Base-by-base conservation (phyloP, 805 yeast species). In the Saturnispora zaruensis region DNA sequence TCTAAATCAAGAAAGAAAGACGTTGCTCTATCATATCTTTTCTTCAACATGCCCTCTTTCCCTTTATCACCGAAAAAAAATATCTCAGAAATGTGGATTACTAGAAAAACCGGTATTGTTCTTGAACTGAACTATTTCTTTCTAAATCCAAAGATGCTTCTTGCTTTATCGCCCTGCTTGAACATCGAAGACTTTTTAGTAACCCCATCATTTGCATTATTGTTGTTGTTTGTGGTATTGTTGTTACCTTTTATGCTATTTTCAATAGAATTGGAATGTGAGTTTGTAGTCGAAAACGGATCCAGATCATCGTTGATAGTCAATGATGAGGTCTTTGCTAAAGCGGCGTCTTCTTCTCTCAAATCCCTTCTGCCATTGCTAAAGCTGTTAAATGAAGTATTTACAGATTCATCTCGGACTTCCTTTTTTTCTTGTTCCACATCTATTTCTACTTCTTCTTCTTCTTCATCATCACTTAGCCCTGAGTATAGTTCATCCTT, bases 401-500 rank as follows among this genome's bases (percentile, higher is more conserved):
- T 26, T 24, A 16, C 48, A 11, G 6, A 13, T 13, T 37, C 32
- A 7, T 40, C 32, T 3, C 18, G 21, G 11, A 13, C 16, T 16
- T 40, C 41, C 5, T 45, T 41, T n/a, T 20, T 24, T 25, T 41
- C 28, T 6, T 25, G 18, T 6, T 41, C 21, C 6, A 28, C 13
- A 14, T 28, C n/a, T n/a, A n/a, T n/a, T n/a, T n/a, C n/a, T n/a
- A n/a, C n/a, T n/a, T n/a, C n/a, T n/a, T n/a, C n/a, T n/a, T n/a
- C 49, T 18, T 24, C 44, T 2, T 51, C 59, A 9, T 56, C 54
- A 18, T 59, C 62, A 41, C 58, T 62, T 18, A 65, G 52, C 8
- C 68, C 68, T 34, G 58, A 58, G 56, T 55, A 66, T 18, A 69
- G 51, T 20, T 60, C 59, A 16, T 58, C 57, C 2, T 59, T 53